Evolutionary conservation across 106 monocot species (phyloP).

Genomic region (Hemerocallis citrina): DNA sequence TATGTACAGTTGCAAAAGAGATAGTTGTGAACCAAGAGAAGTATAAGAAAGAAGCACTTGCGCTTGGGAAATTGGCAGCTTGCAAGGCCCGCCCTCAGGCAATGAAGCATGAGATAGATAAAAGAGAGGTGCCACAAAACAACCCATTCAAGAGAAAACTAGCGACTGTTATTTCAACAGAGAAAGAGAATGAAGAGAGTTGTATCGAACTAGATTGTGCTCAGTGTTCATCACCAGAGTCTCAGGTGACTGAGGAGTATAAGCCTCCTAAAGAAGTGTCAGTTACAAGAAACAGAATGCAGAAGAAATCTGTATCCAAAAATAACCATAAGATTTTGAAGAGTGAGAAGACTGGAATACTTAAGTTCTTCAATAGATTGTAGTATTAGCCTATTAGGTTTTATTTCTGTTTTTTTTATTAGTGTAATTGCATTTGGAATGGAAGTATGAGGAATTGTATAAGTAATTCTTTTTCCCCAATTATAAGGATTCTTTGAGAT

Average conservation of each 20-base stretch:
- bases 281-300: constrained; percentile 3
- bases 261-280: not conserved
- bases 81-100: constrained; percentile 6
- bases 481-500: too few relatives aligned
- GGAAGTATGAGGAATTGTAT: too few relatives aligned
- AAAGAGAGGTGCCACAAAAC: constrained; percentile 38
- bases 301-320: constrained; percentile 19
- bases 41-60: constrained; percentile 41
- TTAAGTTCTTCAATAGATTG: constrained; percentile 39
- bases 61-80: constrained; percentile 47
- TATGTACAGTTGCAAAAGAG: constrained; percentile 14
- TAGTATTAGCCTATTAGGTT: too few relatives aligned
- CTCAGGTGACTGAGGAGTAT: constrained; percentile 29
- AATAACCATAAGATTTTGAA: constrained; percentile 11
- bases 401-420: too few relatives aligned
- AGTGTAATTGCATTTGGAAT: too few relatives aligned
- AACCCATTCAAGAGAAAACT: constrained; percentile 78
- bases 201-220: not conserved
- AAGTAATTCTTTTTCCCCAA: too few relatives aligned
- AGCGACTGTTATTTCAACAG: not conserved
- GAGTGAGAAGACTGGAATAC: constrained; percentile 28
- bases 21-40: constrained; percentile 21
- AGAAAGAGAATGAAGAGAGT: not conserved
- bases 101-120: constrained; percentile 12
- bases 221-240: constrained; percentile 7